A percentile compares a stretch with the other conserved stretches of the same genome.
Evolutionary conservation across 1,139 yeast species (phyloP).

Genomic region (Meyerozyma smithsonii): DNA sequence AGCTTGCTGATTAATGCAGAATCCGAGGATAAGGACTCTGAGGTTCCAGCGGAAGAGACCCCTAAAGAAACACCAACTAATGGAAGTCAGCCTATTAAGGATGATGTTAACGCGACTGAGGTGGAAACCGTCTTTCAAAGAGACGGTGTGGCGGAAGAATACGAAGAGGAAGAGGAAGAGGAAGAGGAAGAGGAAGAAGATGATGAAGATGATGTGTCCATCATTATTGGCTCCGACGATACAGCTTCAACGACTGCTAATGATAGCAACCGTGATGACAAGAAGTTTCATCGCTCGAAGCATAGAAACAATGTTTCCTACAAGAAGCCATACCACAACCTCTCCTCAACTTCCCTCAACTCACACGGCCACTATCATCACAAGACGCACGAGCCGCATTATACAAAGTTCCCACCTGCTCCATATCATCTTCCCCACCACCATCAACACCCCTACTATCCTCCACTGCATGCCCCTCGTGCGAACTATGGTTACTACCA

Average conservation of each 20-base stretch:
- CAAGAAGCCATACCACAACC: slow-evolving; percentile 16
- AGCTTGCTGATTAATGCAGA: slow-evolving; percentile 19
- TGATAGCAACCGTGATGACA: slow-evolving; percentile 12
- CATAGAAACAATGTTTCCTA: slow-evolving; percentile 6
- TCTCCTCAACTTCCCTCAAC: slow-evolving; percentile 24
- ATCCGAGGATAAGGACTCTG: slow-evolving; percentile 6
- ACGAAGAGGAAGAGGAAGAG: slow-evolving; percentile 5
- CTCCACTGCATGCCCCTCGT: neutral
- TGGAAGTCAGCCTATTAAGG: slow-evolving; percentile 7
- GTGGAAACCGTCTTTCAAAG: slow-evolving; percentile 8
- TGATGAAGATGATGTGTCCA: slow-evolving; percentile 41
- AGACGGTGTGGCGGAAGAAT: slow-evolving; percentile 3
- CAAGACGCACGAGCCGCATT: neutral
- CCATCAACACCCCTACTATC: slow-evolving; percentile 6
- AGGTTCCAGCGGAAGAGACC: slow-evolving; percentile 1
- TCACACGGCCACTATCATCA: slow-evolving; percentile 14
- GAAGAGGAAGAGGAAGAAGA: slow-evolving; percentile 30
- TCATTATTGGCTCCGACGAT: slow-evolving; percentile 39
- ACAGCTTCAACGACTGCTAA: slow-evolving; percentile 23
- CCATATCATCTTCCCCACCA: slow-evolving; percentile 3
- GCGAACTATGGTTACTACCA: slow-evolving; percentile 4
- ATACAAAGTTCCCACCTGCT: neutral
- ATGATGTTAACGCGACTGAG: slow-evolving; percentile 13
- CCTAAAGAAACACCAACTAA: slow-evolving; percentile 3
- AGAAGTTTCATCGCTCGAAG: slow-evolving; percentile 5